Conservation (phyloP, 768 basidiomycete genomes). For the Russula emetica region DNA sequence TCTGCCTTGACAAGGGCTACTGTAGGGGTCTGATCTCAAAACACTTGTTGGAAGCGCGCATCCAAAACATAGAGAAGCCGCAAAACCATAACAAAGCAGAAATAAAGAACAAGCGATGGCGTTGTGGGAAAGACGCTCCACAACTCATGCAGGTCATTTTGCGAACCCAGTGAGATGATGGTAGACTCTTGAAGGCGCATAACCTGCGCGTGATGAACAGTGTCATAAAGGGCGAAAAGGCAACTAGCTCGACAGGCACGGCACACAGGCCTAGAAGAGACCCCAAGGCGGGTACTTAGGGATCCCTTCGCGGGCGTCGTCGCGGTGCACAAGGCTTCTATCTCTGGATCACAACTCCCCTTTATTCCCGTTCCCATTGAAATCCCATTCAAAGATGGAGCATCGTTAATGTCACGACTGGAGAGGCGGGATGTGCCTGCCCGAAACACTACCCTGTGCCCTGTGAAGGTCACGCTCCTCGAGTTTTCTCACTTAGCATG, state of each 20-base stretch:
- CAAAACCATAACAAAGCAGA: no score
- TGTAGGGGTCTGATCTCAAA: no score
- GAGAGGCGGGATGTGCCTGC: background rate
- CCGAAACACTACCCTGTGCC: background rate
- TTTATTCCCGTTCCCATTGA: background rate
- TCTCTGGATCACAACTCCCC: background rate
- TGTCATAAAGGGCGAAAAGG: slow-evolving; percentile 67
- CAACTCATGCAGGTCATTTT: slow-evolving; percentile 33
- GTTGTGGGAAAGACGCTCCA: no score
- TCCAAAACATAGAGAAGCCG: no score
- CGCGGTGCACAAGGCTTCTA: background rate
- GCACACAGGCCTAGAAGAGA: no score
- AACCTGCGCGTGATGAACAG: slow-evolving; percentile 68
- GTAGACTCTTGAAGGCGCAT: background rate
- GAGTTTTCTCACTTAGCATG: background rate
- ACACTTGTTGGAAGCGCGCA: no score
- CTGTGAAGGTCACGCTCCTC: background rate
- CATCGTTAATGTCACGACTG: background rate
- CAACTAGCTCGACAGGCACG: no score
- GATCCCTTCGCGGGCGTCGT: background rate
- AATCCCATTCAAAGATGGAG: background rate
- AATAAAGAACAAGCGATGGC: no score
- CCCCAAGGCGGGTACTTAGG: background rate
- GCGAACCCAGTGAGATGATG: slow-evolving; percentile 45
- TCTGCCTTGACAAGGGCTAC: no score